Conservation (phyloP, 495 filamentous ascomycete species). For the Aspergillus carlsbadensis region DNA sequence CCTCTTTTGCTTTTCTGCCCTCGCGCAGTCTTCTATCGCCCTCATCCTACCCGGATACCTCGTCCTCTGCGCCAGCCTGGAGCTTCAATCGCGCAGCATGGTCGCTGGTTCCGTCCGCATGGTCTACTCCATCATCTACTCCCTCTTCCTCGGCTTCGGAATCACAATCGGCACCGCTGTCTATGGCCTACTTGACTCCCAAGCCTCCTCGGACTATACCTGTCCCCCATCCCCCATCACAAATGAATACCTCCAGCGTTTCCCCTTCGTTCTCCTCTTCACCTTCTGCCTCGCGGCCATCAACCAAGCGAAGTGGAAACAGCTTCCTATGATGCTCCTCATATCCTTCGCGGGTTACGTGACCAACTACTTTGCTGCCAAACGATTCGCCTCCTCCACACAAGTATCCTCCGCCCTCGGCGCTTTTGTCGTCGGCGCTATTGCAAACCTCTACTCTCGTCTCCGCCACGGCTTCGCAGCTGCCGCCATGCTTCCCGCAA, state of each 20-base stretch:
- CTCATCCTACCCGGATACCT: slow-evolving; percentile 90
- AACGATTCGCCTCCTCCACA: slow-evolving; percentile 70
- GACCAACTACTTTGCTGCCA: slow-evolving; percentile 78
- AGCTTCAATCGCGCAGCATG: slow-evolving; percentile 82
- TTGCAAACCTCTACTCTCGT: slow-evolving; percentile 86
- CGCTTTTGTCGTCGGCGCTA: slow-evolving; percentile 79
- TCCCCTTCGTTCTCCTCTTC: slow-evolving; percentile 78
- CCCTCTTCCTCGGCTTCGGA: slow-evolving; percentile 92
- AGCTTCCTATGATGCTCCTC: slow-evolving; percentile 79
- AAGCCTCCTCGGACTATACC: slow-evolving; percentile 70
- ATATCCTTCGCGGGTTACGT: slow-evolving; percentile 84
- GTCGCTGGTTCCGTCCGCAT: slow-evolving; percentile 91
- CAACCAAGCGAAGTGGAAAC: slow-evolving; percentile 88
- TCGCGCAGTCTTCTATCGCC: slow-evolving; percentile 88
- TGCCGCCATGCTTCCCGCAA: slow-evolving; percentile 84
- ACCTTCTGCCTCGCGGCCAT: slow-evolving; percentile 79
- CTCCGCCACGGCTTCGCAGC: slow-evolving; percentile 83
- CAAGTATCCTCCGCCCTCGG: slow-evolving; percentile 81
- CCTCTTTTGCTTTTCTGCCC: slow-evolving; percentile 86
- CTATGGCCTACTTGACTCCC: slow-evolving; percentile 75
- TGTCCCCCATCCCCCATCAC: slow-evolving; percentile 58
- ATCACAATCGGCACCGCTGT: slow-evolving; percentile 92
- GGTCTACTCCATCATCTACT: slow-evolving; percentile 96
- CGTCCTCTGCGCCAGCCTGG: slow-evolving; percentile 78
- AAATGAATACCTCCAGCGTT: slow-evolving; percentile 49